Evolutionary conservation across 768 basidiomycete genomes (phyloP).

Genomic region (Macrolepiota fuliginosa): DNA sequence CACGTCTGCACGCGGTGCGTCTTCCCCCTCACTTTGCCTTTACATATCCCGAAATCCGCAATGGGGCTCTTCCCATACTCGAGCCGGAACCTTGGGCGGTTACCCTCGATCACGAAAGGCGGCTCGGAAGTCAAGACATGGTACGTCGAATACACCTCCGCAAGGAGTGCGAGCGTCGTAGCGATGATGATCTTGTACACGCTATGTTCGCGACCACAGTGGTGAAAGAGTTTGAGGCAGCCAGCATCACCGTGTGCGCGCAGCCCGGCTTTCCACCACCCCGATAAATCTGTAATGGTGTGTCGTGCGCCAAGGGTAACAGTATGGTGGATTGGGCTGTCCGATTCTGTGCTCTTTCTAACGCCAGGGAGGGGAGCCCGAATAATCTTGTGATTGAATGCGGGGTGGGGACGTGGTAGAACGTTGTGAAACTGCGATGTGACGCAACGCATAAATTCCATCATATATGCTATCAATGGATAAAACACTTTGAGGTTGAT

Average conservation of each 20-base stretch:
- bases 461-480: constrained; percentile 29
- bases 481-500: constrained; percentile 32
- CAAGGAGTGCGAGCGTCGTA: constrained; percentile 30
- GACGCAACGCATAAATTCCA: constrained; percentile 21
- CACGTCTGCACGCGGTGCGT: not conserved
- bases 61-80: constrained; percentile 37
- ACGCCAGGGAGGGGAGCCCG: constrained; percentile 20
- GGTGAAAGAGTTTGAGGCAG: constrained; percentile 18
- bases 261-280: not conserved
- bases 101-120: not conserved
- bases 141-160: constrained; percentile 30
- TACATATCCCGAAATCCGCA: constrained; percentile 42
- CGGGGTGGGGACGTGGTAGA: constrained; percentile 16
- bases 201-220: constrained; percentile 30
- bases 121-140: not conserved
- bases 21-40: constrained; percentile 32
- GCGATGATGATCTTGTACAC: constrained; percentile 31
- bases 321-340: not conserved
- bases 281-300: constrained; percentile 13
- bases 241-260: not conserved
- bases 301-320: constrained; percentile 28
- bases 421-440: constrained; percentile 11
- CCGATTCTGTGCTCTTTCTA: not conserved
- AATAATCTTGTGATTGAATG: constrained; percentile 25
- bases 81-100: constrained; percentile 26